Percentiles rank a stretch among this genome's conserved stretches.
Evolutionary conservation across 139 green algal species (phyloP).

Genomic region (Closterium sp.): DNA sequence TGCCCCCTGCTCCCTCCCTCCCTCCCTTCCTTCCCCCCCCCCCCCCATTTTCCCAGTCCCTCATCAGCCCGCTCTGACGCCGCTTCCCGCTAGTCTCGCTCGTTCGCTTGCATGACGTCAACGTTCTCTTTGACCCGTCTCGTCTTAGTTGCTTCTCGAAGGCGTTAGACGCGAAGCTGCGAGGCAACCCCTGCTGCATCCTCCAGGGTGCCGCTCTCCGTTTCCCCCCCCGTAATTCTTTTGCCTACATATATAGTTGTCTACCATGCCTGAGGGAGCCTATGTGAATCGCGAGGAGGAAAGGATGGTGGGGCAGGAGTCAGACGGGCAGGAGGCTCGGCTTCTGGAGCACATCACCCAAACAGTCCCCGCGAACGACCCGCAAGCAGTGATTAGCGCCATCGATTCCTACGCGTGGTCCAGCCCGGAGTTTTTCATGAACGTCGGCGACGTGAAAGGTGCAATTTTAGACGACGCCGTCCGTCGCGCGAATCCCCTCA

Average conservation of each 20-base stretch:
- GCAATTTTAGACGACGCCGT: not conserved
- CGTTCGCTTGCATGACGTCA: too few species aligned
- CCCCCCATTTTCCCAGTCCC: too few species aligned
- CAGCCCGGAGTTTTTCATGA: not conserved
- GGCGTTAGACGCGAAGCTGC: too few species aligned
- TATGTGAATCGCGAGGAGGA: not conserved
- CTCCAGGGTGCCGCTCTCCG: too few species aligned
- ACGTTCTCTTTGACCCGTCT: too few species aligned
- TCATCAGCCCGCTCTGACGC: too few species aligned
- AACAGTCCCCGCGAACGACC: not conserved
- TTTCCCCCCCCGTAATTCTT: too few species aligned
- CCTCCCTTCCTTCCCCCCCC: too few species aligned
- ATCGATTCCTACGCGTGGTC: not conserved
- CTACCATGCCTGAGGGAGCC: not conserved
- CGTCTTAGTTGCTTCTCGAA: too few species aligned
- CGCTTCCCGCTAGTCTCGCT: too few species aligned
- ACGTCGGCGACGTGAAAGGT: constrained; percentile 9
- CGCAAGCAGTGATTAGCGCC: constrained; percentile 3
- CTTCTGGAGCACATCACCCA: not conserved
- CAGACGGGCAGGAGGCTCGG: not conserved
- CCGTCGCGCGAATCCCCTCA: not conserved
- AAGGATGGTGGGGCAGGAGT: not conserved
- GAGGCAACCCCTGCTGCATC: too few species aligned
- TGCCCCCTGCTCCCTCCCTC: too few species aligned
- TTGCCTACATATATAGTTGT: not conserved